Conservation (phyloP, 768 basidiomycete species). For the Russula olivacea region DNA sequence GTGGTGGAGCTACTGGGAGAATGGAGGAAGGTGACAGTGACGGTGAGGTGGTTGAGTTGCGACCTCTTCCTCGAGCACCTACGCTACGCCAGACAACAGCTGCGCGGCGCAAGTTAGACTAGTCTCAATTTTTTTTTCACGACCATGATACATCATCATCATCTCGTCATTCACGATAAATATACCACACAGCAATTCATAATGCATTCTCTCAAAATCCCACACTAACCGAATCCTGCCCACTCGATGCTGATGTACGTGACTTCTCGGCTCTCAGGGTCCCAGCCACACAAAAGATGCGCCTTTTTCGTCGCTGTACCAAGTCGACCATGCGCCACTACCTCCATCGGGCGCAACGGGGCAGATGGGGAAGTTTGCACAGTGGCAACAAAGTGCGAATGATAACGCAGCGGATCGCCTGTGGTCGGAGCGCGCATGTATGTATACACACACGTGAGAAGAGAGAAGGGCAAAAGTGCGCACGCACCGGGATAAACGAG, state of each 20-base stretch:
- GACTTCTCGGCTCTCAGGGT: slow-evolving; percentile 58
- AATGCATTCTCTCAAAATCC: not conserved
- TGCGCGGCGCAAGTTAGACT: slow-evolving; percentile 19
- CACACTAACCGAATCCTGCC: slow-evolving; percentile 74
- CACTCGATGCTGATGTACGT: slow-evolving; percentile 82
- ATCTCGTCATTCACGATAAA: not conserved
- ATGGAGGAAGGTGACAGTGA: slow-evolving; percentile 61
- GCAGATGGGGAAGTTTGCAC: slow-evolving; percentile 61
- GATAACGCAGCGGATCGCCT: slow-evolving; percentile 95
- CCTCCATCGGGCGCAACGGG: slow-evolving; percentile 78
- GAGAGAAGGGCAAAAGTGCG: not conserved
- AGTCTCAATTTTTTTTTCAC: not conserved
- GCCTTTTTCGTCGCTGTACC: slow-evolving; percentile 98
- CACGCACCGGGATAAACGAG: slow-evolving; percentile 87
- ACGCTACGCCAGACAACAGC: slow-evolving; percentile 12
- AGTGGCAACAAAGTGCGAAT: slow-evolving; percentile 90
- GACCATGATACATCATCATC: too few species aligned
- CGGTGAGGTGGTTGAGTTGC: slow-evolving; percentile 30
- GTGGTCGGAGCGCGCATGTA: not conserved
- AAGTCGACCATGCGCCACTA: slow-evolving; percentile 90
- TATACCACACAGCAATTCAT: not conserved
- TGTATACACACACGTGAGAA: too few species aligned
- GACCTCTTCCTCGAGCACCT: slow-evolving; percentile 15
- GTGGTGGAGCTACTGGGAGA: slow-evolving; percentile 49
- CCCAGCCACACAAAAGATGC: slow-evolving; percentile 86